phyloP scores from a whole-genome alignment of 441 rosid genomes.

The Erodium texanum region DNA sequence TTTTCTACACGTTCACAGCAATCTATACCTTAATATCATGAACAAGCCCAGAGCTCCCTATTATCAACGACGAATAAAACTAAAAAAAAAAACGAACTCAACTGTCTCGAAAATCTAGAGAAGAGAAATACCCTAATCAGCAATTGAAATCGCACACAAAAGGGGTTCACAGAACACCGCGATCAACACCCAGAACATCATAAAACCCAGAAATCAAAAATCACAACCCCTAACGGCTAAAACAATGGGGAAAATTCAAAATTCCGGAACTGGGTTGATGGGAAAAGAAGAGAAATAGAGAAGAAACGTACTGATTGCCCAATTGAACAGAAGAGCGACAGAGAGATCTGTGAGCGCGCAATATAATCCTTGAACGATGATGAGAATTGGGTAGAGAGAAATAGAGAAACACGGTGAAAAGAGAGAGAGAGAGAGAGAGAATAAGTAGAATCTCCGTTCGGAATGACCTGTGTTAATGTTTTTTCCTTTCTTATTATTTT shows the following conservation, averaged over 20 bases:
- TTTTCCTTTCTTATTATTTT: background rate
- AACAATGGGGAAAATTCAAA: background rate
- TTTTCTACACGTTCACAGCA: background rate
- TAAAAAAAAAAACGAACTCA: background rate
- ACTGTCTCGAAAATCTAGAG: background rate
- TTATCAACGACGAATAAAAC: background rate
- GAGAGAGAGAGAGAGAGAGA: background rate
- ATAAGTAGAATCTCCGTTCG: constrained; percentile 2
- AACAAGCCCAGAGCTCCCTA: constrained; percentile 23
- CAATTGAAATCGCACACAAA: background rate
- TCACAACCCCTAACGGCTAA: background rate
- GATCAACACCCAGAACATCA: background rate
- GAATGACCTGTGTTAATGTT: background rate
- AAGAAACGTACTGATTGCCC: background rate
- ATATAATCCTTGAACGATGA: background rate
- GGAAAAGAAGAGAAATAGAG: background rate
- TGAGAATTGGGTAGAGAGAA: constrained; percentile 1
- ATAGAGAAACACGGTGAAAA: background rate
- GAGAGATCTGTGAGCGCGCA: constrained; percentile 1
- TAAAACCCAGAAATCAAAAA: background rate
- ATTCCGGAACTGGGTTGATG: background rate
- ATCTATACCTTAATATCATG: constrained; percentile 27
- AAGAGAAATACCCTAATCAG: background rate
- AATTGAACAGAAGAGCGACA: constrained; percentile 1
- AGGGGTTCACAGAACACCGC: background rate